A percentile compares a stretch with the other conserved stretches of the same genome.
Conservation (phyloP, 2,329 filamentous ascomycete genomes). For the Botrytis aclada region DNA sequence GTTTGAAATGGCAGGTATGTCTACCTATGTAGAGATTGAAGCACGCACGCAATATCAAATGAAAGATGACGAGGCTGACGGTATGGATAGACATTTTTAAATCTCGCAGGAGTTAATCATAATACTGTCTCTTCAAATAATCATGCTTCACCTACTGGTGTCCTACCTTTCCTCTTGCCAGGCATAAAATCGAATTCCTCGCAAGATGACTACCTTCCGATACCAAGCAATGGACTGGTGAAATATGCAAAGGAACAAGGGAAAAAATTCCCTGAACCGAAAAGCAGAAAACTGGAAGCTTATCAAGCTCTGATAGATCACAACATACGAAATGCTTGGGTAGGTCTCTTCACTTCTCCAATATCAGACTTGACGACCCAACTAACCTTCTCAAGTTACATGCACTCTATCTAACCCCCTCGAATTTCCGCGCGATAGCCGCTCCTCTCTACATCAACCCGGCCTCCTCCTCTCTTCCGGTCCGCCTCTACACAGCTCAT, state of each 20-base stretch:
- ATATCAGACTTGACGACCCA: background rate
- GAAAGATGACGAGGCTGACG: slow-evolving; percentile 18
- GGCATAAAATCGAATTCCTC: slow-evolving; percentile 33
- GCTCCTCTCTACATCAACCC: slow-evolving; percentile 69
- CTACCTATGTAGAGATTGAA: background rate
- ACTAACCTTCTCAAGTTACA: slow-evolving; percentile 56
- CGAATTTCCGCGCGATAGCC: slow-evolving; percentile 65
- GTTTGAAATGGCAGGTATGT: slow-evolving; percentile 92
- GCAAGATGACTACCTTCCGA: slow-evolving; percentile 42
- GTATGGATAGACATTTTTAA: slow-evolving; percentile 70
- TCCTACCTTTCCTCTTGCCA: slow-evolving; percentile 83
- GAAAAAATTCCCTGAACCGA: slow-evolving; percentile 46
- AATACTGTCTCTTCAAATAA: slow-evolving; percentile 73
- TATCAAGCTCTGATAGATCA: slow-evolving; percentile 77
- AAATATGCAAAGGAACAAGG: slow-evolving; percentile 61
- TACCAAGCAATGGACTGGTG: slow-evolving; percentile 64
- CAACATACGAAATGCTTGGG: slow-evolving; percentile 82
- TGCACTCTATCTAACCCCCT: slow-evolving; percentile 70
- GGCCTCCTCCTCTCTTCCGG: slow-evolving; percentile 56
- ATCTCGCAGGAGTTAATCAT: slow-evolving; percentile 69
- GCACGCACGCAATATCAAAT: slow-evolving; percentile 13
- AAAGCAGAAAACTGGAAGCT: slow-evolving; percentile 56
- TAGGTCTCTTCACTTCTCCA: slow-evolving; percentile 40
- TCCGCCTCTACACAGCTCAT: slow-evolving; percentile 59
- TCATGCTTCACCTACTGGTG: slow-evolving; percentile 85